phyloP scores from a whole-genome alignment of 495 filamentous ascomycete genomes.

The Daldinia childiae region DNA sequence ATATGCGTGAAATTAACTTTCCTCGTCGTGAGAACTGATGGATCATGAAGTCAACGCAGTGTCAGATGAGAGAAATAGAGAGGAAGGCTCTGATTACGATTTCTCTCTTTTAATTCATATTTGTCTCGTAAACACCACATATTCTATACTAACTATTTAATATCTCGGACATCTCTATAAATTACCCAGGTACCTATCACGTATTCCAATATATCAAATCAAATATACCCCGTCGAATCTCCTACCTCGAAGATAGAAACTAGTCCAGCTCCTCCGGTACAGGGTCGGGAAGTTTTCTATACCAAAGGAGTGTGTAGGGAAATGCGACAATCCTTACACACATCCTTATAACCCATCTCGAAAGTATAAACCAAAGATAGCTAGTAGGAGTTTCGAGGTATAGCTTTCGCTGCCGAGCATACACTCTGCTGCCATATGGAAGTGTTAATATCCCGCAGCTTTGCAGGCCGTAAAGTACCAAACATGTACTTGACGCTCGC shows the following conservation, averaged over 20 bases:
- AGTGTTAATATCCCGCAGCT: constrained; percentile 4
- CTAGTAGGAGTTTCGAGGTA: not conserved
- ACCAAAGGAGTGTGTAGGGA: not conserved
- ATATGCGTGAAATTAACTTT: not conserved
- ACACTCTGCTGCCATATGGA: not conserved
- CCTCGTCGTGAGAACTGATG: not conserved
- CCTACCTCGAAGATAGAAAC: not conserved
- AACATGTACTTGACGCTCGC: not conserved
- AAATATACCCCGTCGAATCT: not conserved
- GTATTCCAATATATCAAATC: not conserved
- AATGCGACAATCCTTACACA: not conserved
- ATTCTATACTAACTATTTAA: too few relatives aligned
- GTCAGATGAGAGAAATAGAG: not conserved
- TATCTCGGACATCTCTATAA: not conserved
- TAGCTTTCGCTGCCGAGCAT: not conserved
- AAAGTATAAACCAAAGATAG: not conserved
- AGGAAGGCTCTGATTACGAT: not conserved
- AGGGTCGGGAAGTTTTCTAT: not conserved
- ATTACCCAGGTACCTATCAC: not conserved
- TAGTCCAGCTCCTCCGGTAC: not conserved
- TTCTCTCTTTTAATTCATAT: not conserved
- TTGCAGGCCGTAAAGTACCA: constrained; percentile 7
- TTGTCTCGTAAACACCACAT: not conserved
- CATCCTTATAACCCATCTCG: not conserved
- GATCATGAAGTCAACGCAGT: not conserved